A percentile compares a stretch with the other conserved stretches of the same genome.
These are phyloP conservation scores for Letharia lupina DNA, from an alignment of 495 filamentous ascomycete species.

Conservation along the genomic window DNA sequence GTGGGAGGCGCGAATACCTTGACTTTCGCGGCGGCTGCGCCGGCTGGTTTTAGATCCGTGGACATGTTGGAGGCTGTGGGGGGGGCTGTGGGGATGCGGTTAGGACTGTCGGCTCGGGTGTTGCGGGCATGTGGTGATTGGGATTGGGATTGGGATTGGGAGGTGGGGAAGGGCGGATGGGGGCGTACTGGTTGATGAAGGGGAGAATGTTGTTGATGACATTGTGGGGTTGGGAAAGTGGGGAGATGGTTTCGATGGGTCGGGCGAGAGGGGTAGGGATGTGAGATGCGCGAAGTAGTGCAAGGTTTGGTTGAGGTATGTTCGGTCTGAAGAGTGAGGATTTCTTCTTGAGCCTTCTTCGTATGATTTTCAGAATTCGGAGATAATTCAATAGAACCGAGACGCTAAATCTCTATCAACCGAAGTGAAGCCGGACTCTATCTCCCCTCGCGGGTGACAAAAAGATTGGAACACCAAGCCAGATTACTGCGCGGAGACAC, in stretches of 20 bases:
- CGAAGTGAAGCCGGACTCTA: too few species aligned
- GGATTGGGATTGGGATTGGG: neutral
- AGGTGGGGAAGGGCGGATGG: neutral
- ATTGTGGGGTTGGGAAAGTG: neutral
- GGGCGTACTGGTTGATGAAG: conserved; percentile 5
- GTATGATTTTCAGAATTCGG: too few species aligned
- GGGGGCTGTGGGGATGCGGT: conserved; percentile 11
- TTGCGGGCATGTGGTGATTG: neutral
- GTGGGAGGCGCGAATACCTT: conserved; percentile 37
- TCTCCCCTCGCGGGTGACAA: too few species aligned
- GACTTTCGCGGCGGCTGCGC: conserved; percentile 41
- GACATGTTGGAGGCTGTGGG: conserved; percentile 33
- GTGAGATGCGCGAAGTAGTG: too few species aligned
- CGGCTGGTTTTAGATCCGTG: conserved; percentile 34
- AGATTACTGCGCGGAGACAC: too few species aligned
- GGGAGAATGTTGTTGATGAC: conserved; percentile 8
- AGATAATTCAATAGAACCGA: too few species aligned
- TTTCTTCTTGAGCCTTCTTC: too few species aligned
- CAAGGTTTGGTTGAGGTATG: too few species aligned
- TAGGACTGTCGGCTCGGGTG: neutral
- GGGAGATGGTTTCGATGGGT: neutral
- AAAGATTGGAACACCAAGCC: too few species aligned
- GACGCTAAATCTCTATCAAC: too few species aligned
- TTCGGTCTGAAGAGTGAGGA: too few species aligned
- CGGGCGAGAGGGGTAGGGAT: too few species aligned